Evolutionary conservation across 345 rosid species (phyloP), one percentile per base, ranked within the genome.

Genomic region (Salix udensis): DNA sequence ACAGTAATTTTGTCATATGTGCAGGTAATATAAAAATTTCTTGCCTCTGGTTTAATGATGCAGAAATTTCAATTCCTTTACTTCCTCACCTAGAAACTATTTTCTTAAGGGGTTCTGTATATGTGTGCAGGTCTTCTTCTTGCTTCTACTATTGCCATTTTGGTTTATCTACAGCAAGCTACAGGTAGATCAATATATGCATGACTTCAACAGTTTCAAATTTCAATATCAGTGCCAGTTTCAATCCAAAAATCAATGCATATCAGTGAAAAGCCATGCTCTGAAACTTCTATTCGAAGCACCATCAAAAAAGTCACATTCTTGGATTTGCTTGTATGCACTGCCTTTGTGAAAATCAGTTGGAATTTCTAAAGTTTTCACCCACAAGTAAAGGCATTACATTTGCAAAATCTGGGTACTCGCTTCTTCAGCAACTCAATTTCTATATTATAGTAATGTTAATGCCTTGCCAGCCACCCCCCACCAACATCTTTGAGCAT

Each of bases 141-240:
- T 95, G 88, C 86, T 91, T 83, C 87, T 94, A 34, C 88, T 95
- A 50, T 78, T 95, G 76, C 97, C 98, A 13, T 93, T 95, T 80
- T 89, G 97, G 98, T 90, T 85, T 71, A 83, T 95, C 79, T 95
- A 95, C 85, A 86, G 89, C 89, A 90, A 82, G 88, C 88, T 94
- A 67, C 97, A 94, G 97, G 98, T 94, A 10, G 4, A 42, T 42
- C 46, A 42, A 42, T 42, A 10, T 0, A 86, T 81, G 24, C 36
- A 55, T 77, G 53, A 74, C 28, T 55, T 64, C 68, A 37, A 64
- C 13, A 34, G 48, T 68, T 62, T 48, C 23, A 79, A 70, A 61
- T 66, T 77, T 74, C 66, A 34, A 72, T 44, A 61, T 23, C 24
- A 9, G 52, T 14, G 15, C 66, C 28, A 67, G 52, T n/a, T 37